These are phyloP conservation scores for Fennellomyces sp. DNA, from an alignment of 371 early-diverging fungal genomes.

Conservation along the genomic window DNA sequence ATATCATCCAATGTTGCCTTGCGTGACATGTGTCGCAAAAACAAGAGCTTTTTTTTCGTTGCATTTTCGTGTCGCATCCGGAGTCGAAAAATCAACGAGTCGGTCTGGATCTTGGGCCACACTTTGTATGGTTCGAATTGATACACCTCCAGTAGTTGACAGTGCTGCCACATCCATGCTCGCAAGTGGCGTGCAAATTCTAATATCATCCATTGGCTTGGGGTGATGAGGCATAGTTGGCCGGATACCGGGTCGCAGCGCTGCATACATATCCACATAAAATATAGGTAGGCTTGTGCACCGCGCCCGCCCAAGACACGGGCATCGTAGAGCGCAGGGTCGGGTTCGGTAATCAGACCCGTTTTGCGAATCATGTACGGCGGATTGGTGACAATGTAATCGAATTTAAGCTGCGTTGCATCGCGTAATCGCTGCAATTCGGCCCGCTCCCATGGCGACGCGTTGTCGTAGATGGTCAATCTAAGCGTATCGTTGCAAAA, in stretches of 20 bases:
- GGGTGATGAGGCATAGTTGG: constrained; percentile 49
- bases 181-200: constrained; percentile 64
- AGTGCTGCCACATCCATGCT: constrained; percentile 63
- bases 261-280: constrained; percentile 50
- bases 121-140: constrained; percentile 72
- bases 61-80: constrained; percentile 16
- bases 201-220: constrained; percentile 68
- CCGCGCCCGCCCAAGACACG: constrained; percentile 48
- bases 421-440: constrained; percentile 38
- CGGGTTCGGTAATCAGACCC: constrained; percentile 60
- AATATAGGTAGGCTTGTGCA: constrained; percentile 48
- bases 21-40: constrained; percentile 47
- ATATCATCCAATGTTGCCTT: constrained; percentile 19
- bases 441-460: constrained; percentile 12
- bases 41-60: constrained; percentile 17
- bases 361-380: constrained; percentile 72
- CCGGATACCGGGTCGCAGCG: constrained; percentile 40
- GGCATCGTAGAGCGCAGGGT: constrained; percentile 57
- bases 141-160: constrained; percentile 55
- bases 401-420: constrained; percentile 45
- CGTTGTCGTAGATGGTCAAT: constrained; percentile 29
- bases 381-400: constrained; percentile 69
- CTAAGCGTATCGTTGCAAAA: constrained; percentile 65
- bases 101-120: constrained; percentile 68
- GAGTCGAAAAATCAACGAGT: constrained; percentile 64